A percentile compares a stretch with the other conserved stretches of the same genome.
phyloP scores from a whole-genome alignment of 805 yeast species.

The Pichia insulana region DNA sequence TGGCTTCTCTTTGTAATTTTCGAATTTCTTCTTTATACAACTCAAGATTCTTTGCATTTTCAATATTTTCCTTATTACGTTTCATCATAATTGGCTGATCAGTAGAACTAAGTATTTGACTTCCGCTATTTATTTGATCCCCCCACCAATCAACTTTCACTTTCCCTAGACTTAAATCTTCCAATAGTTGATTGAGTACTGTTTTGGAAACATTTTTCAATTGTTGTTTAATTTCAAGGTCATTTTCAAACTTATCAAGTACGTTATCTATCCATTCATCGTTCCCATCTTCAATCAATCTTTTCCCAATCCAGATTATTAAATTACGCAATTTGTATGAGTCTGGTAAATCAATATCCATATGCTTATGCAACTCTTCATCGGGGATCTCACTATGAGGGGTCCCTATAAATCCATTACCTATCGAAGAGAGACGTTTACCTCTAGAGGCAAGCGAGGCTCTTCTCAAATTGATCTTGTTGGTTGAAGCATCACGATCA shows the following conservation, averaged over 20 bases:
- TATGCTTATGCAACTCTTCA: slow-evolving; percentile 49
- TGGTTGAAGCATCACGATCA: neutral
- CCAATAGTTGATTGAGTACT: slow-evolving; percentile 53
- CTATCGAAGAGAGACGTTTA: slow-evolving; percentile 63
- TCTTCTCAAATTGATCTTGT: slow-evolving; percentile 26
- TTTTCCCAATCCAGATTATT: slow-evolving; percentile 57
- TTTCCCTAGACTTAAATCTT: slow-evolving; percentile 50
- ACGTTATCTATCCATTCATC: neutral
- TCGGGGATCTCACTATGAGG: slow-evolving; percentile 57
- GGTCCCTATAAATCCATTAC: slow-evolving; percentile 59
- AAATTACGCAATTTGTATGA: slow-evolving; percentile 68
- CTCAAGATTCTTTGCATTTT: slow-evolving; percentile 40
- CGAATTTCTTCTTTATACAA: slow-evolving; percentile 37
- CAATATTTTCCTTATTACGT: slow-evolving; percentile 54
- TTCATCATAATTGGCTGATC: slow-evolving; percentile 27
- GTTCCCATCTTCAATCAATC: slow-evolving; percentile 28
- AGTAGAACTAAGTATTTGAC: slow-evolving; percentile 10
- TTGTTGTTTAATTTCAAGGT: slow-evolving; percentile 11
- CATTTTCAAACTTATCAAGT: slow-evolving; percentile 15
- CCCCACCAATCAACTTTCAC: slow-evolving; percentile 66
- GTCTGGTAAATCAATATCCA: slow-evolving; percentile 55
- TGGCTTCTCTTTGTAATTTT: slow-evolving; percentile 37
- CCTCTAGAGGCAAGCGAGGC: slow-evolving; percentile 54
- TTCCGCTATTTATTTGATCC: slow-evolving; percentile 20
- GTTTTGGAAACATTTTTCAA: slow-evolving; percentile 15